Evolutionary conservation across 345 rosid genomes (phyloP).

Genomic region (Eucalyptus curtisii): DNA sequence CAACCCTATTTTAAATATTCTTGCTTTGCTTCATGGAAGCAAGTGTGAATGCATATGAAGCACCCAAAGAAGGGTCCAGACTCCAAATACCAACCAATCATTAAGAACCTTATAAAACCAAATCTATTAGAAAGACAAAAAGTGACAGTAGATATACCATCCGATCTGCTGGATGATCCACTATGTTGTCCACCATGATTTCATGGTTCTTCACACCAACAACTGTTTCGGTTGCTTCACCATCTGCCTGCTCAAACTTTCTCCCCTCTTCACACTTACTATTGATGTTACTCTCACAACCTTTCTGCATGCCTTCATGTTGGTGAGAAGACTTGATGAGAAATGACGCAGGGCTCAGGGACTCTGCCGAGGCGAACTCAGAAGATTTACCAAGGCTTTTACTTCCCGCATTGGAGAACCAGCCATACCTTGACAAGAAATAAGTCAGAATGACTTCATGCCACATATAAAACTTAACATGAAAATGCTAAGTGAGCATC

Average conservation of each 20-base stretch:
- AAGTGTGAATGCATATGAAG: background rate
- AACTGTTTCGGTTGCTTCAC: conserved; percentile 9
- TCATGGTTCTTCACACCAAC: conserved; percentile 11
- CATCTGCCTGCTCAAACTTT: conserved; percentile 7
- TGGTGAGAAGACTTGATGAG: conserved; percentile 9
- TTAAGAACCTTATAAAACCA: background rate
- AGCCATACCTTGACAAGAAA: conserved; percentile 64
- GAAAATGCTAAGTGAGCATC: background rate
- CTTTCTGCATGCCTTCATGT: conserved; percentile 12
- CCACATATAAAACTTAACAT: background rate
- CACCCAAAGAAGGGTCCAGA: background rate
- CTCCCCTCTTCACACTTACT: background rate
- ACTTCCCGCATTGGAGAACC: conserved; percentile 30
- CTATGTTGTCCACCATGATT: background rate
- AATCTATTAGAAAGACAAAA: background rate
- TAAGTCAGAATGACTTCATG: background rate
- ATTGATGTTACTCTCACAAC: background rate
- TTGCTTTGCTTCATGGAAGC: background rate
- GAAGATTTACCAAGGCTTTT: background rate
- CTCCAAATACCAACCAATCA: background rate
- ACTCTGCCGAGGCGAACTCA: conserved; percentile 5
- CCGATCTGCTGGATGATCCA: conserved; percentile 2
- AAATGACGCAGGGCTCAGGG: background rate
- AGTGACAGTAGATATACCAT: conserved; percentile 18
- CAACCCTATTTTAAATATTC: background rate